Base-by-base conservation (phyloP, 179 eudicot species). In the Sideroxylon spinosum region DNA sequence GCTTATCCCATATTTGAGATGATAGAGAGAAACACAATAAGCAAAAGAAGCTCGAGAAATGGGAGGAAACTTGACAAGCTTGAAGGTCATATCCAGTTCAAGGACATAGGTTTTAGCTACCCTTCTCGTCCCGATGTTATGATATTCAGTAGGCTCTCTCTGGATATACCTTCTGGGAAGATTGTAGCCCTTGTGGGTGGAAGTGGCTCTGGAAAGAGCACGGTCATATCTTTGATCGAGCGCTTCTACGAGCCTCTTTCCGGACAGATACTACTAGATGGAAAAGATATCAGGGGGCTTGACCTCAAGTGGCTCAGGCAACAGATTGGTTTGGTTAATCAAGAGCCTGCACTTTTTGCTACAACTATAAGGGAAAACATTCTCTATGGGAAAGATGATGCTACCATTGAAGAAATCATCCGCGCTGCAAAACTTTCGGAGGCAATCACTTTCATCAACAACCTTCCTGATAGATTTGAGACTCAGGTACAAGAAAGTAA, bases 311-410 rank as follows among this genome's bases (percentile, higher is more conserved):
- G 98, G 98, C 89, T 95, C 50, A 88, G 99, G 81, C 87, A 85
- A 29, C 95, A 92, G 80, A 88, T 91, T 78, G 99, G 99, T n/a
- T 76, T 95, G 76, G 99, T 95, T 17, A 95, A 86, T 86, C 99
- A 95, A 84, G 99, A 95, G 74, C 99, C 99, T 61, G 98, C 97
- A 46, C 93, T 95, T 44, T 95, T 95, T 84, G 98, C 98, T 2
- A 95, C 99, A 48, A 90, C 91, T 62, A 93, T 95, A 12, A 84
- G 87, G 72, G 98, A 95, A 79, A 95, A 95, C 78, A 93, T 95
- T 73, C 84, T 93, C 53, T 93, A 91, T 77, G 98, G 99, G 49
- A 93, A 93, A 82, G 93, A 88, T 73, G 91, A 89, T 79, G 98
- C 99, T 12, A 89, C 91, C 23, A 78, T 79, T 59, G 97, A 88